A percentile compares a stretch with the other conserved stretches of the same genome.
Conservation (phyloP, 805 yeast species). For the Pichia californica region DNA sequence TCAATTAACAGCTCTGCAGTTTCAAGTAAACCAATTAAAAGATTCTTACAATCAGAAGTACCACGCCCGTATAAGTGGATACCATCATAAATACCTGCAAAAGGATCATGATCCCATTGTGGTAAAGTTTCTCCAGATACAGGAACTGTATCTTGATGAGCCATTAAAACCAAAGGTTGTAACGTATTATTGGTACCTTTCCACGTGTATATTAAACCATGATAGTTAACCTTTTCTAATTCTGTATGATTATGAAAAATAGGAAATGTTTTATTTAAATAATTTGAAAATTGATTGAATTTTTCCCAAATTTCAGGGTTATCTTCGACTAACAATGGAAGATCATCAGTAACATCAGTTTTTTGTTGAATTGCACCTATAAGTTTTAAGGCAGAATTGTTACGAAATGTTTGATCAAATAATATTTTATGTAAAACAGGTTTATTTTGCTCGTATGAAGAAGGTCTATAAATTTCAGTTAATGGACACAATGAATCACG, state of each 20-base stretch:
- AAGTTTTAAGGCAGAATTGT: slow-evolving; percentile 38
- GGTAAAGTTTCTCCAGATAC: slow-evolving; percentile 34
- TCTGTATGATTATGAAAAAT: slow-evolving; percentile 28
- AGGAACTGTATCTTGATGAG: slow-evolving; percentile 50
- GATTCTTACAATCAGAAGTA: slow-evolving; percentile 37
- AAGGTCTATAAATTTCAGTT: slow-evolving; percentile 23
- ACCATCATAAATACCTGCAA: slow-evolving; percentile 34
- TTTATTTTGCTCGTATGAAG: slow-evolving; percentile 27
- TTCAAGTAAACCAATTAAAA: slow-evolving; percentile 35
- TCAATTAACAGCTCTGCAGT: slow-evolving; percentile 26
- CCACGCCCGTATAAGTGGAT: slow-evolving; percentile 35
- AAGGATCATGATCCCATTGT: slow-evolving; percentile 36
- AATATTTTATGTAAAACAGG: slow-evolving; percentile 31
- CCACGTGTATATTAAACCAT: slow-evolving; percentile 41
- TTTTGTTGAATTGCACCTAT: slow-evolving; percentile 57
- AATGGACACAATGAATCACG: too few species aligned
- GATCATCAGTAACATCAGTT: slow-evolving; percentile 41
- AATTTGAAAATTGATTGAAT: slow-evolving; percentile 32
- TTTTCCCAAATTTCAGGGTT: slow-evolving; percentile 42
- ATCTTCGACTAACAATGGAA: too few species aligned
- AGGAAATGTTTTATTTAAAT: slow-evolving; percentile 37
- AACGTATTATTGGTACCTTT: slow-evolving; percentile 31
- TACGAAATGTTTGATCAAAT: slow-evolving; percentile 31
- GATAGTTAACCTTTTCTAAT: slow-evolving; percentile 36
- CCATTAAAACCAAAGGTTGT: slow-evolving; percentile 42